phyloP scores from a whole-genome alignment of 2,329 filamentous ascomycete species.

The Cladobotryum mycophilum region DNA sequence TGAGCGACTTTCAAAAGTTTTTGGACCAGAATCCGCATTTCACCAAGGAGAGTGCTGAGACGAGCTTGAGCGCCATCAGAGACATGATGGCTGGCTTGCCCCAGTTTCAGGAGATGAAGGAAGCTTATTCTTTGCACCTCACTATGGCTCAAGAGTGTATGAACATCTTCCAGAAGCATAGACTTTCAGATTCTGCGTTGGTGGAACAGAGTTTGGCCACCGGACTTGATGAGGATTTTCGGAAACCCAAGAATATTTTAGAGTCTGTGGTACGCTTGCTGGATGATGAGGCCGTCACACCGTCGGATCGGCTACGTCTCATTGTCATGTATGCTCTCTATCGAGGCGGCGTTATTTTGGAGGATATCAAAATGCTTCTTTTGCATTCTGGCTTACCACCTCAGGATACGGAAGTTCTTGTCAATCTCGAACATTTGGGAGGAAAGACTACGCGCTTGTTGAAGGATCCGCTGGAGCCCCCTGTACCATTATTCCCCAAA shows the following conservation, averaged over 20 bases:
- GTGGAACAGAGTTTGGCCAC: slow-evolving; percentile 89
- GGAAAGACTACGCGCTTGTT: slow-evolving; percentile 61
- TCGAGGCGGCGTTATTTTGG: slow-evolving; percentile 73
- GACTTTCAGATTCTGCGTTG: slow-evolving; percentile 78
- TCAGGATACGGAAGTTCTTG: slow-evolving; percentile 64
- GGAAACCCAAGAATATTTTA: slow-evolving; percentile 82
- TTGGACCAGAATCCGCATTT: slow-evolving; percentile 89
- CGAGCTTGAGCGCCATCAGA: slow-evolving; percentile 83
- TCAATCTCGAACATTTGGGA: slow-evolving; percentile 77
- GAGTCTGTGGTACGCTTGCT: slow-evolving; percentile 82
- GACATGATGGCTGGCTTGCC: slow-evolving; percentile 95
- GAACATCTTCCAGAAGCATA: slow-evolving; percentile 81
- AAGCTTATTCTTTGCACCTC: slow-evolving; percentile 87
- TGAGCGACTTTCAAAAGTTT: slow-evolving; percentile 88
- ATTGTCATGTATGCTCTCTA: slow-evolving; percentile 82
- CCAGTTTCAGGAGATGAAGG: slow-evolving; percentile 93
- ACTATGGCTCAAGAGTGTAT: slow-evolving; percentile 98
- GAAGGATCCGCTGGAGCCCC: slow-evolving; percentile 67
- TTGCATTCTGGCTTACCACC: slow-evolving; percentile 74
- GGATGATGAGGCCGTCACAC: slow-evolving; percentile 70
- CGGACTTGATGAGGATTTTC: slow-evolving; percentile 85
- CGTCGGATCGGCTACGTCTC: slow-evolving; percentile 73
- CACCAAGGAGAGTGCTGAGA: slow-evolving; percentile 63
- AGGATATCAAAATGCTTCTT: slow-evolving; percentile 79
- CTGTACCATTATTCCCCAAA: slow-evolving; percentile 63